Percentiles rank a stretch among this genome's conserved stretches.
These are phyloP conservation scores for Cytauxzoon felis DNA, from an alignment of 169 alveolate species.

Conservation along the genomic window DNA sequence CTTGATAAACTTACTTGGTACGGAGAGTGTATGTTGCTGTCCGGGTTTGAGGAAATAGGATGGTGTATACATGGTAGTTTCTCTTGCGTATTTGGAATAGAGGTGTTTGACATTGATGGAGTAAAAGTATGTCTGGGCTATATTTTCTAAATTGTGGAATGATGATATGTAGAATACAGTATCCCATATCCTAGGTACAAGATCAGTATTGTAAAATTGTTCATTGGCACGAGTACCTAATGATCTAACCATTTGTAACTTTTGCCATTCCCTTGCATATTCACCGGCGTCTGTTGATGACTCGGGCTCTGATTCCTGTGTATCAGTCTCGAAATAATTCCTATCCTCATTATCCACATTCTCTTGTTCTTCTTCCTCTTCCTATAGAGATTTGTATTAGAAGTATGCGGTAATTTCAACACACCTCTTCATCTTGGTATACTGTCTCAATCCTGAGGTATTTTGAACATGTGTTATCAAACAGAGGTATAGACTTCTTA, in stretches of 20 bases:
- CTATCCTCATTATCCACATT: background rate
- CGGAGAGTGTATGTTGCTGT: constrained; percentile 48
- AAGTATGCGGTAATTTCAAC: background rate
- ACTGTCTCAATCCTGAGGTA: background rate
- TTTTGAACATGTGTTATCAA: background rate
- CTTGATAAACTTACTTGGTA: constrained; percentile 55
- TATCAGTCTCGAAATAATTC: constrained; percentile 24
- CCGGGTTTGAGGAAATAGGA: constrained; percentile 69
- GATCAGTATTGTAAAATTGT: constrained; percentile 1
- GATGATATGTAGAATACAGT: constrained; percentile 59
- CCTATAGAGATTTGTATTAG: background rate
- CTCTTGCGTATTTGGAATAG: constrained; percentile 22
- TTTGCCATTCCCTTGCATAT: constrained; percentile 27
- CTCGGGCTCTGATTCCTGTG: constrained; percentile 3
- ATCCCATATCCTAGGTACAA: constrained; percentile 46
- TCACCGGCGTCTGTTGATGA: background rate
- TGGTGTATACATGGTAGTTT: constrained; percentile 67
- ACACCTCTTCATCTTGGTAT: background rate
- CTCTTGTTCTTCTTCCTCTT: background rate
- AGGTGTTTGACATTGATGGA: constrained; percentile 47
- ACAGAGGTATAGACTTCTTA: background rate
- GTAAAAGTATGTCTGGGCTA: constrained; percentile 49
- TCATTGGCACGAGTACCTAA: constrained; percentile 3
- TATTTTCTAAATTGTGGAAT: constrained; percentile 56
- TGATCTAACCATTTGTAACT: constrained; percentile 34